Evolutionary conservation across 2,329 filamentous ascomycete genomes (phyloP), one percentile per base, ranked within the genome.

Genomic region (Pseudocercospora pini-densiflorae): DNA sequence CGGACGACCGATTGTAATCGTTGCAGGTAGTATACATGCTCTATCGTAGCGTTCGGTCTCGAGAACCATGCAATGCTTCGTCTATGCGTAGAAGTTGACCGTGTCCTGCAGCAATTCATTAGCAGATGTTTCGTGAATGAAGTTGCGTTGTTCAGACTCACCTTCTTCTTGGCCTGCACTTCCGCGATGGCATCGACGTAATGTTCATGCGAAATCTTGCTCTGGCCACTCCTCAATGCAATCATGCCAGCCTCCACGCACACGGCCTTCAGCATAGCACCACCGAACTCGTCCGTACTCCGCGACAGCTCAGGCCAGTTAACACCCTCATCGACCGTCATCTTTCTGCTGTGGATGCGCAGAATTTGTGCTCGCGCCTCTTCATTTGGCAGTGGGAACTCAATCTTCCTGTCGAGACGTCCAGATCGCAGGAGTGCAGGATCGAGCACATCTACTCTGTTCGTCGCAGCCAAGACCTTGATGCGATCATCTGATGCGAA

Each of bases 211-310:
- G 91, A 92, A 77, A 99, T 95, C 87, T 97, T 97, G 82, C 90
- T 93, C 86, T 97, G 94, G 68, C 95, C 95, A 79, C 90, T 93
- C 73, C 95, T 88, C 77, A 99, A 84, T 29, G 95, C 95, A 82
- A 99, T 99, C 95, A 99, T 99, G 78, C 95, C 95, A 60, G 95
- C 95, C 84, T 99, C 95, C 27, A 99, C 95, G 80, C 95, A 99
- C 23, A 99, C 95, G 51, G 95, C 95, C 87, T 99, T 99, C 74
- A 99, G 84, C 89, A 97, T 94, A 67, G 95, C 95, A 78, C 95
- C 95, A 66, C 95, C 95, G 79, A 99, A 99, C 82, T 99, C 95
- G 79, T 99, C 95, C 19, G 95, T 99, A 82, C 93, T 97, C 76
- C 95, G 89, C 7, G 95, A 95, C 82, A 99, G 80, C 80, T 99